Base-by-base conservation (phyloP, 1,284 basidiomycete species). In the Fomitopsis betulina region DNA sequence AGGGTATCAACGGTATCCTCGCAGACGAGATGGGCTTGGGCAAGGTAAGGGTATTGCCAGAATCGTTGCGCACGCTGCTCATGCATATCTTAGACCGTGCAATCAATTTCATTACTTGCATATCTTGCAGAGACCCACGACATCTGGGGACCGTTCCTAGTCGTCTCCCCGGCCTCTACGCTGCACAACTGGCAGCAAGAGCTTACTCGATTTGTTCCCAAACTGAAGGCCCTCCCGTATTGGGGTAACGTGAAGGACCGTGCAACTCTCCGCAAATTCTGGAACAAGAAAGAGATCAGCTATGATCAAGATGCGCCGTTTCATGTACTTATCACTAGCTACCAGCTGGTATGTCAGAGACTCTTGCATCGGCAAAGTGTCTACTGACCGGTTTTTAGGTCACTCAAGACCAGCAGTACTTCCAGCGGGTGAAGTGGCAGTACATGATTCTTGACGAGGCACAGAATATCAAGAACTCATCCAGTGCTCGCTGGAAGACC, bases 181-280 rank as follows among this genome's bases (percentile, higher is more conserved):
- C 78, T 99, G 63, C 97, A 99, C 75, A 99, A 99, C 70, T 99
- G 97, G 97, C 96, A 99, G 73, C 97, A 99, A 71, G 97, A 99
- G 74, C 84, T 99, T 59, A 91, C 93, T 30, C 89, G 94, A 32
- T 99, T 99, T 72, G 94, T 98, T 4, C 97, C 97, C 25, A 81
- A 82, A 49, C 82, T 99, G 62, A 99, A 98, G 74, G 94, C 95
- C 1, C 73, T 99, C 39, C 97, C 97, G 0, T 99, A 99, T 73
- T 99, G 97, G 97, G 97, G 97, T 53, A 94, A 92, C 65, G 92
- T 96, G 59, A 98, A 98, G 74, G 97, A 99, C 70, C 89, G 97
- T 56, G 85, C 94, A 38, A 95, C 94, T 2, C 76, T 99, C 59
- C 86, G 97, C 62, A 96, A 97, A 72, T 96, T 98, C 70, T 99